Evolutionary conservation across 768 basidiomycete species (phyloP).

Genomic region (Panus rudis): DNA sequence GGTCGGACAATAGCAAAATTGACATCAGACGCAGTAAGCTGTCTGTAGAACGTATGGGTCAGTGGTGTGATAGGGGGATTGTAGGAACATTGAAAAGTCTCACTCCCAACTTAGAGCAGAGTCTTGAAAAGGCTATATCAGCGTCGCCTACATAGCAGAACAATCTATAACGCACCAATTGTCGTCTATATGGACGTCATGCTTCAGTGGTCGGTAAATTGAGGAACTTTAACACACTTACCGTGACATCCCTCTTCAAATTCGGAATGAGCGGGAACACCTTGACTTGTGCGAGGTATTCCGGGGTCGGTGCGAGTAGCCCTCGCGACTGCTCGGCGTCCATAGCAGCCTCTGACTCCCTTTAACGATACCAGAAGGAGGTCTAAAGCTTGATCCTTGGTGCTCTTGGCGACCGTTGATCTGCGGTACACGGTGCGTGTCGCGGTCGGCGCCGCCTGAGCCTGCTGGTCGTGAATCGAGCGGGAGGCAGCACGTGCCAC

Average conservation of each 20-base stretch:
- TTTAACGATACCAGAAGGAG: too few relatives aligned
- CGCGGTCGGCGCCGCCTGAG: too few relatives aligned
- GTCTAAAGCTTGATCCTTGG: too few relatives aligned
- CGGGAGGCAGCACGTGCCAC: too few relatives aligned
- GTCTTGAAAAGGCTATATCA: constrained; percentile 34
- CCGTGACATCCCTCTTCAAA: constrained; percentile 62
- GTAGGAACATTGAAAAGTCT: constrained; percentile 25
- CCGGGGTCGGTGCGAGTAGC: constrained; percentile 50
- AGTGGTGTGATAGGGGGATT: background rate
- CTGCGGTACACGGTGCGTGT: too few relatives aligned
- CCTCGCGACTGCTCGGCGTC: constrained; percentile 18
- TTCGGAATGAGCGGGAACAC: constrained; percentile 79
- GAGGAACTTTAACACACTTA: constrained; percentile 28
- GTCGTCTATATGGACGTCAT: background rate
- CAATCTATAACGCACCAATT: constrained; percentile 15
- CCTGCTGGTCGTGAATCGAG: too few relatives aligned
- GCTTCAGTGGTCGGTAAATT: background rate
- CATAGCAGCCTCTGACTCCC: too few relatives aligned
- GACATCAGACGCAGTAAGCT: constrained; percentile 76
- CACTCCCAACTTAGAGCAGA: constrained; percentile 77
- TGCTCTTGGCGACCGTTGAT: too few relatives aligned
- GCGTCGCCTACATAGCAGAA: constrained; percentile 7
- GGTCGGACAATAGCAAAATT: constrained; percentile 77
- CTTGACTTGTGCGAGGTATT: constrained; percentile 52
- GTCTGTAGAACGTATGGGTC: constrained; percentile 32